Percentiles rank a stretch among this genome's conserved stretches.
phyloP scores from a whole-genome alignment of 306 rosid species.

The Luffa aegyptiaca region DNA sequence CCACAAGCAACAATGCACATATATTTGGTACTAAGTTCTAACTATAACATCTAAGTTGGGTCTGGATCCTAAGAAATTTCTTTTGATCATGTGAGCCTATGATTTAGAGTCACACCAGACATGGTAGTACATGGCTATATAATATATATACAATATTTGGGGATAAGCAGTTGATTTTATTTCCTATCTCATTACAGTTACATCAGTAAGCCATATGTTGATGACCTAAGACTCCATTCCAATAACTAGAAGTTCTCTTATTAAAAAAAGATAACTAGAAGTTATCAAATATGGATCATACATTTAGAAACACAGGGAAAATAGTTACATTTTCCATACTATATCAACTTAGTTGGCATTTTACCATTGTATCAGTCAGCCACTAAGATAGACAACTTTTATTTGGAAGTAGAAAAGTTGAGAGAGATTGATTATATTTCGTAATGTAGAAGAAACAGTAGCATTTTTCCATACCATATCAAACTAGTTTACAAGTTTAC shows the following conservation, averaged over 20 bases:
- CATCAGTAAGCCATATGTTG: background rate
- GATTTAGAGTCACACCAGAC: background rate
- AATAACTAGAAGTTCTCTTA: background rate
- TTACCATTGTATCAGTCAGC: background rate
- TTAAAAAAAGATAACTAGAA: background rate
- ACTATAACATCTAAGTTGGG: background rate
- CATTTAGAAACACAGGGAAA: background rate
- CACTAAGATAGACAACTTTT: background rate
- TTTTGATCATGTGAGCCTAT: background rate
- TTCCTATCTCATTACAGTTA: background rate
- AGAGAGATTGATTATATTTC: background rate
- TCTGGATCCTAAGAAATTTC: background rate
- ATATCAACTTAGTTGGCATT: background rate
- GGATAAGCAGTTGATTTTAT: background rate
- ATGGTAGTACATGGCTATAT: background rate
- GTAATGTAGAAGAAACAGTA: background rate
- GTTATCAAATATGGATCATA: background rate
- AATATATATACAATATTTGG: background rate
- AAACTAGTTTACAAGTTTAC: background rate
- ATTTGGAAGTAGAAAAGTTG: background rate
- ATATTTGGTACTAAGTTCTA: background rate
- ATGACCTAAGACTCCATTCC: background rate
- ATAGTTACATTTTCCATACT: background rate
- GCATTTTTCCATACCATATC: background rate
- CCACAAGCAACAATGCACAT: background rate